These are phyloP conservation scores for Dictyostelium citrinum DNA, from an alignment of 78 protist species.

Conservation along the genomic window DNA sequence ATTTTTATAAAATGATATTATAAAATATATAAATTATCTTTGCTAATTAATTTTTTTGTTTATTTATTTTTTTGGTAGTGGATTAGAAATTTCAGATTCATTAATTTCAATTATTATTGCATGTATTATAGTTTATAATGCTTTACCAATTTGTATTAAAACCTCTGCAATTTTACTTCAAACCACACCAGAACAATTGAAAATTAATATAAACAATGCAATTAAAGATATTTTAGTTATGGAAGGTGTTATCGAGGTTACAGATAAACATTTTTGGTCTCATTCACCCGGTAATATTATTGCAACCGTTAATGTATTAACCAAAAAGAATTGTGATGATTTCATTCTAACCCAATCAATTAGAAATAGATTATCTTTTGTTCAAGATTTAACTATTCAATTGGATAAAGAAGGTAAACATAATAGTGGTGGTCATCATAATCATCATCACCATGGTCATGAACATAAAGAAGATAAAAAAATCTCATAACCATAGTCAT, in stretches of 20 bases:
- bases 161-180: slow-evolving; percentile 56
- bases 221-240: slow-evolving; percentile 13
- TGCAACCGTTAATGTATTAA: slow-evolving; percentile 25
- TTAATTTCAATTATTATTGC: slow-evolving; percentile 69
- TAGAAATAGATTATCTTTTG: slow-evolving; percentile 25
- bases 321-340: slow-evolving; percentile 25
- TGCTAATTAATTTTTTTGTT: too few relatives aligned
- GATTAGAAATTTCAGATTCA: slow-evolving; percentile 64
- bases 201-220: slow-evolving; percentile 10
- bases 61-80: background rate
- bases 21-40: too few relatives aligned
- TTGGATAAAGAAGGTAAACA: slow-evolving; percentile 35
- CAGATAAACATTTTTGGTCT: slow-evolving; percentile 77
- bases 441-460: background rate
- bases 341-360: background rate
- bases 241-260: slow-evolving; percentile 37
- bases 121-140: slow-evolving; percentile 66
- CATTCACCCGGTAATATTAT: slow-evolving; percentile 46
- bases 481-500: background rate
- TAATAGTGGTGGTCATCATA: background rate
- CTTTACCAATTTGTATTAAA: slow-evolving; percentile 53
- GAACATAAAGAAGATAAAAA: slow-evolving; percentile 4
- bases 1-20: too few relatives aligned
- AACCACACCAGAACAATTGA: slow-evolving; percentile 48
- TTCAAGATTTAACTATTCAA: slow-evolving; percentile 68